These are phyloP conservation scores for Blastomyces parvus DNA, from an alignment of 2,329 filamentous ascomycete genomes.

Conservation along the genomic window DNA sequence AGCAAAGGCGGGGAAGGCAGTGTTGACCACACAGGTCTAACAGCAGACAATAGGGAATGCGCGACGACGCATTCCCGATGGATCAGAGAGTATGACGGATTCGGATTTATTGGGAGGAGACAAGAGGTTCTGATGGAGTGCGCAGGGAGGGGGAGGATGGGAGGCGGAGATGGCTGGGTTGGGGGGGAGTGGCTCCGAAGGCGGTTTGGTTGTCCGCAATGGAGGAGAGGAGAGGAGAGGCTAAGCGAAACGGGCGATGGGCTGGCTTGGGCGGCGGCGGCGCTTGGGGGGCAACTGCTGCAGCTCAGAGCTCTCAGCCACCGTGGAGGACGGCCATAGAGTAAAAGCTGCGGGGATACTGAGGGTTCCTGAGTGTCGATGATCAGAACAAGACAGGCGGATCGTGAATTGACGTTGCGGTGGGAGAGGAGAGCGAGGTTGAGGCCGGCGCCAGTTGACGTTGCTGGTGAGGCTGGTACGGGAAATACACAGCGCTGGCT, in stretches of 20 bases:
- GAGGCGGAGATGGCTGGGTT: neutral
- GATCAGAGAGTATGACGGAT: slow-evolving; percentile 6
- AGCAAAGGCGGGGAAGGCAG: slow-evolving; percentile 30
- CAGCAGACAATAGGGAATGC: slow-evolving; percentile 30
- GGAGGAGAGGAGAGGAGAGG: neutral
- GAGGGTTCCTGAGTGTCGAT: neutral
- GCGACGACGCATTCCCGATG: slow-evolving; percentile 35
- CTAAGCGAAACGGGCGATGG: slow-evolving; percentile 7
- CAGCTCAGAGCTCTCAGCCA: slow-evolving; percentile 1
- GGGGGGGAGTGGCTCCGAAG: neutral
- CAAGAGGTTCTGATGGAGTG: neutral
- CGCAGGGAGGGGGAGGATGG: slow-evolving; percentile 3
- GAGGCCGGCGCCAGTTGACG: neutral
- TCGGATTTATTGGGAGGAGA: neutral
- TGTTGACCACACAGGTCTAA: slow-evolving; percentile 33
- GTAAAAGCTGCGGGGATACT: neutral
- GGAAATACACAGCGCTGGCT: neutral
- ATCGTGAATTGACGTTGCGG: neutral
- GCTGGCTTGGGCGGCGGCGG: neutral
- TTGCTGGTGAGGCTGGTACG: neutral
- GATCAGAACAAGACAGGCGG: neutral
- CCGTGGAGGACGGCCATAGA: slow-evolving; percentile 1
- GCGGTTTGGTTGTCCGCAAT: slow-evolving; percentile 4
- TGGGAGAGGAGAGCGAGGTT: neutral
- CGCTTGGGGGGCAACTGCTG: neutral